Base-by-base conservation (phyloP, 164 flowering plant species). In the Paratinospora sagittata region DNA sequence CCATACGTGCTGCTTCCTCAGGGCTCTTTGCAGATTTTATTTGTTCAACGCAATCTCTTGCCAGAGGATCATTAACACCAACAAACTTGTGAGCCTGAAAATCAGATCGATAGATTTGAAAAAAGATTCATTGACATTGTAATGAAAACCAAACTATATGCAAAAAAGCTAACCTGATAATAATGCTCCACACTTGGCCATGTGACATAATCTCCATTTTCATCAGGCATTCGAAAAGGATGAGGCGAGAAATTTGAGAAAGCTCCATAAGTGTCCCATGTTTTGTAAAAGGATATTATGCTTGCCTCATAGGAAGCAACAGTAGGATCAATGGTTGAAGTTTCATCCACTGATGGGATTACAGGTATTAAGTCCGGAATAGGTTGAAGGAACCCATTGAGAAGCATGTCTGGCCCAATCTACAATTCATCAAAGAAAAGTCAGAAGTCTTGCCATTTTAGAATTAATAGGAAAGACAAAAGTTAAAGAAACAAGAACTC, bases 231-330 rank as follows among this genome's bases (percentile, higher is more conserved):
- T 57, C 76, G 81, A 72, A 95, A 83, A 33, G 97, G 90, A 78
- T 91, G 98, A 57, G 85, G 89, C 66, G 99, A 92, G 78, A 92
- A 95, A 77, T 95, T 95, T 62, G 99, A 95, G 71, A 95, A 85
- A 45, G 91, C 88, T 63, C 98, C 98, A 81, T 90, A 92, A 67
- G 91, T 97, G 73, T 95, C 98, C 99, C 99, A 95, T 67, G 99
- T 83, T 80, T 95, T 95, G 74, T 91, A 91, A 77, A 95, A 95
- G 82, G 86, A 91, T 78, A 91, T 89, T 74, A 92, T 86, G 73
- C 76, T 81, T 60, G 96, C 78, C 23, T 95, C 98, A 78, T 82
- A 87, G 16, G 87, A 90, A 65, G 84, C 72, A 58, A 89, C 77
- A 37, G 84, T 79, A 10, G 97, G 96, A 83, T 92, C 97, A 75